Conservation (phyloP, 2,329 filamentous ascomycete genomes). For the Sporothrix sp. region DNA sequence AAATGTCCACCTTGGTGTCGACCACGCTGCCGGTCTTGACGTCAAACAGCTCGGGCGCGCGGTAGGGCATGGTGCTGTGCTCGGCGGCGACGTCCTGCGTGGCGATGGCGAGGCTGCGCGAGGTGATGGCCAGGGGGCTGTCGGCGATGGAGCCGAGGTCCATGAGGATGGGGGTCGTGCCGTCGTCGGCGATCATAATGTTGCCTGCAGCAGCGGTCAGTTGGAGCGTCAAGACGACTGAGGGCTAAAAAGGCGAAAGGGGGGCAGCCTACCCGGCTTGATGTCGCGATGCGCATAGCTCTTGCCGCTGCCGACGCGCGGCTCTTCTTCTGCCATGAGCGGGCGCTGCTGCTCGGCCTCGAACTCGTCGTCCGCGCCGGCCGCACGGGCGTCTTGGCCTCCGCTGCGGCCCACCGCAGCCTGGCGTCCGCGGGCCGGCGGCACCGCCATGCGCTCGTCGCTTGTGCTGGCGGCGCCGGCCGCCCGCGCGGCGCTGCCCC, state of each 20-base stretch:
- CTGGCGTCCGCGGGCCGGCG: slow-evolving; percentile 17
- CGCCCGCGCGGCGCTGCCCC: slow-evolving; percentile 31
- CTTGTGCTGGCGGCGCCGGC: not conserved
- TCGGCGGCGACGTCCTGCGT: slow-evolving; percentile 93
- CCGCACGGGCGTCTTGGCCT: slow-evolving; percentile 16
- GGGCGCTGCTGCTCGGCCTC: slow-evolving; percentile 62
- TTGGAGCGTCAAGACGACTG: not conserved
- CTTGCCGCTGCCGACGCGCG: slow-evolving; percentile 57
- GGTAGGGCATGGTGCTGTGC: slow-evolving; percentile 97
- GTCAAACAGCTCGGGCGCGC: slow-evolving; percentile 94
- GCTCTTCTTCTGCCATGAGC: slow-evolving; percentile 68
- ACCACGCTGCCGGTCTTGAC: slow-evolving; percentile 87
- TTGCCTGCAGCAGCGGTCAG: slow-evolving; percentile 49
- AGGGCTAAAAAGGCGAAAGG: not conserved
- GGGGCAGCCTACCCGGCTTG: slow-evolving; percentile 66
- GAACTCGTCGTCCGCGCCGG: slow-evolving; percentile 57
- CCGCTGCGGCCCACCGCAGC: slow-evolving; percentile 22
- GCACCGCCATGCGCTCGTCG: slow-evolving; percentile 46
- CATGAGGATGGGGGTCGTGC: slow-evolving; percentile 86
- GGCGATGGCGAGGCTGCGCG: slow-evolving; percentile 77
- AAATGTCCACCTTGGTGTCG: slow-evolving; percentile 96
- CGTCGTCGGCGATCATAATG: slow-evolving; percentile 95
- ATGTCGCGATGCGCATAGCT: slow-evolving; percentile 95
- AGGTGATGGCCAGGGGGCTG: slow-evolving; percentile 81
- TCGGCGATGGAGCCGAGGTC: slow-evolving; percentile 87